Conservation (phyloP, 164 flowering plant species). For the Stephania cephalantha region DNA sequence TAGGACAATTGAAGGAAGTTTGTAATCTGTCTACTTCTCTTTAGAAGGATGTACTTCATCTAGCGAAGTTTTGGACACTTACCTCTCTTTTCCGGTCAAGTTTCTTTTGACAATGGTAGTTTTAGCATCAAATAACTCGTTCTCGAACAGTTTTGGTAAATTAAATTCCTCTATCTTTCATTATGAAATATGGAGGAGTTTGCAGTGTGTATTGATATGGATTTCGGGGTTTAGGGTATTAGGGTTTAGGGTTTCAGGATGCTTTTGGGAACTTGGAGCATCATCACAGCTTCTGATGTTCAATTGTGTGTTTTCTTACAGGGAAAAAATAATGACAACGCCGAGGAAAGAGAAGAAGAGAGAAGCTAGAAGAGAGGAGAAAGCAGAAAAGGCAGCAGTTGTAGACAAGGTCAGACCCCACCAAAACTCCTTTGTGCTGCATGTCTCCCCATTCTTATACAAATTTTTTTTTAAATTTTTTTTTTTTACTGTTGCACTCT, state of each 20-base stretch:
- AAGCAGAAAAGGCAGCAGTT: slow-evolving; percentile 78
- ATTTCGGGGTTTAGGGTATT: no score
- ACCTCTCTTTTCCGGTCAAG: background rate
- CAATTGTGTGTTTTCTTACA: slow-evolving; percentile 14
- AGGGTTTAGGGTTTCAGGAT: background rate
- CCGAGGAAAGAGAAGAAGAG: slow-evolving; percentile 73
- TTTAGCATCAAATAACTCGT: background rate
- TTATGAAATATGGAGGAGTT: background rate
- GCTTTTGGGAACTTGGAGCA: background rate
- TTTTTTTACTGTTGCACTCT: background rate
- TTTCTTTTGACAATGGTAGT: no score
- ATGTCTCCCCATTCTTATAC: background rate
- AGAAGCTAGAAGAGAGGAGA: slow-evolving; percentile 76
- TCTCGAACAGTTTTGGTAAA: background rate
- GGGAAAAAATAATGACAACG: slow-evolving; percentile 83
- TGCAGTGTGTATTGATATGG: background rate
- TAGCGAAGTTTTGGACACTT: background rate
- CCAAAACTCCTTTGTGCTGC: background rate
- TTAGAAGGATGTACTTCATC: background rate
- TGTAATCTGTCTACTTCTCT: background rate
- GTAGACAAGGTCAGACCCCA: slow-evolving; percentile 54
- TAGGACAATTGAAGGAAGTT: background rate
- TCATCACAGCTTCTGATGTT: background rate
- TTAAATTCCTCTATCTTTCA: background rate
- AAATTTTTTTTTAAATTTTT: background rate